Evolutionary conservation across 2,329 filamentous ascomycete species (phyloP), one percentile per base, ranked within the genome.

Genomic region (Stachybotrys chartarum): DNA sequence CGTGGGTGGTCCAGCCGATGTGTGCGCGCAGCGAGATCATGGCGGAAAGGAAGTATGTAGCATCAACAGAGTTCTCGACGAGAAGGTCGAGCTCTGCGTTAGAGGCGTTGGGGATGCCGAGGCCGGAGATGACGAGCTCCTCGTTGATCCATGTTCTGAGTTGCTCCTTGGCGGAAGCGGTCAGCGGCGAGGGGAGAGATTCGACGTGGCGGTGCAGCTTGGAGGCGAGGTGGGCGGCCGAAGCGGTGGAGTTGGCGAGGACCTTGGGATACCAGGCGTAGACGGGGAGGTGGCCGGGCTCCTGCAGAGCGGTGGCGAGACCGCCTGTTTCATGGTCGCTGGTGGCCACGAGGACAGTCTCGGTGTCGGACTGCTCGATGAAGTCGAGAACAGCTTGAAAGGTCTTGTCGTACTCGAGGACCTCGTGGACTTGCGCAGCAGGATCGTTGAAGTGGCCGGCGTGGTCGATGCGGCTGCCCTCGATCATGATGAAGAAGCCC

Each of bases 401-500:
- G 1, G 94, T 81, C 70, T 82, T 85, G 77, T 99, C 94, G 65
- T 96, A 99, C 53, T 91, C 93, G n/a, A 97, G 78, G 1, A 99
- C 93, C 72, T 99, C 94, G 62, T 90, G 86, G 11, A 93, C 90
- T 66, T 94, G 90, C 1, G 90, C 88, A 10, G 87, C 89, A 0
- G 90, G 89, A 63, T 94, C 90, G 63, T 94, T 94, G 59, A 82
- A 83, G 68, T 94, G 90, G 7, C 91, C 94, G 5, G 94, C 93
- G 68, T 99, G 94, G 66, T 99, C 94, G 64, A 99, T 97, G 47
- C 94, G 82, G 64, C 90, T 96, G 5, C 92, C 94, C 72, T 99
- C 94, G 58, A 99, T 95, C 93, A 99, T 96, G 63, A 99, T 78
- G 74, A 99, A 99, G 78, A 97, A 99, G 5, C 94, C 94, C 71